These are phyloP conservation scores for Venturia carpophila DNA, from an alignment of 2,329 filamentous ascomycete species.

Conservation along the genomic window DNA sequence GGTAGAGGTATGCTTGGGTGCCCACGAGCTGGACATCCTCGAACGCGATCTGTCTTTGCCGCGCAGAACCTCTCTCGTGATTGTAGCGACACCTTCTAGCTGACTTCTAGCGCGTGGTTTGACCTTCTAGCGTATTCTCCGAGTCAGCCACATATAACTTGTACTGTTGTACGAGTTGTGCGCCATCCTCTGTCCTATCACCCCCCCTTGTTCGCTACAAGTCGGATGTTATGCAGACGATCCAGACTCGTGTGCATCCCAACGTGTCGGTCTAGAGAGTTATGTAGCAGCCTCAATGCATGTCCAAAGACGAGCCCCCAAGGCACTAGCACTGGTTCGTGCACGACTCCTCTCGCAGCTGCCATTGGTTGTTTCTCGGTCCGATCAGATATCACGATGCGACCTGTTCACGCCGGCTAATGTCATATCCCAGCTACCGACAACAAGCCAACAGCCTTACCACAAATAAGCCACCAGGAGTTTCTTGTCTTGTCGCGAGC, in stretches of 20 bases:
- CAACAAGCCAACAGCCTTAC: not conserved
- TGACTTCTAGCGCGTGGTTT: not conserved
- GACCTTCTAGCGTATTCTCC: not conserved
- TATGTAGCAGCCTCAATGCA: constrained; percentile 1
- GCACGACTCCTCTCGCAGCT: not conserved
- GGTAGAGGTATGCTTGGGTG: not conserved
- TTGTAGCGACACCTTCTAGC: not conserved
- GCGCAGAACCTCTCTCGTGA: not conserved
- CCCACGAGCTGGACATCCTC: not conserved
- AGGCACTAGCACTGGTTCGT: not conserved
- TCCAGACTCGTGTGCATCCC: not conserved
- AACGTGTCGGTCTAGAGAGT: not conserved
- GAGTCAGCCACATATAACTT: not conserved
- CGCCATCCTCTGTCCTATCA: not conserved
- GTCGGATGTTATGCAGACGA: too few relatives aligned
- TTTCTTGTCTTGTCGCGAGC: not conserved
- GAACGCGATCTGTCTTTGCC: not conserved
- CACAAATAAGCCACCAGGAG: not conserved
- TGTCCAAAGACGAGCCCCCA: not conserved
- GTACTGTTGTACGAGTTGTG: not conserved
- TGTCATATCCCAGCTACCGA: not conserved
- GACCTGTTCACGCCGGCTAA: not conserved
- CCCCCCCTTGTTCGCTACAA: not conserved
- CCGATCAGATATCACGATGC: not conserved
- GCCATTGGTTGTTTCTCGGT: not conserved